A percentile compares a stretch with the other conserved stretches of the same genome.
These are phyloP conservation scores for Rhizoclosmatium sp. DNA, from an alignment of 192 early-diverging fungal genomes.

Conservation along the genomic window DNA sequence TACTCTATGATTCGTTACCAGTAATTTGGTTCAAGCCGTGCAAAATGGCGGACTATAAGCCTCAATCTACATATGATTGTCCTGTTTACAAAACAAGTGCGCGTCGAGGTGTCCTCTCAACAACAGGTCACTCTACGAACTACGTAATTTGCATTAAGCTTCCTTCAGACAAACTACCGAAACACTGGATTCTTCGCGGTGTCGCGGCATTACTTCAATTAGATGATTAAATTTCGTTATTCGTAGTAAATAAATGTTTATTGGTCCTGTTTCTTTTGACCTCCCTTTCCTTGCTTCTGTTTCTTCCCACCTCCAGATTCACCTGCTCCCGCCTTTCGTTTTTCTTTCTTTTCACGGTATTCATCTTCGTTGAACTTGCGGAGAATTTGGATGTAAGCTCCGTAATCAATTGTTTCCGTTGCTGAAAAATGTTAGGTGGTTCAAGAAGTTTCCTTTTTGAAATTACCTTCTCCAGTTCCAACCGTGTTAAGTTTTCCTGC, in stretches of 20 bases:
- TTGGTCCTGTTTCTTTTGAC: background rate
- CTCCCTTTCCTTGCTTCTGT: background rate
- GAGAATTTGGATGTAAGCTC: slow-evolving; percentile 19
- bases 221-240: slow-evolving; percentile 37
- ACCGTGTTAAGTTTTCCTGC: background rate
- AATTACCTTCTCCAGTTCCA: background rate
- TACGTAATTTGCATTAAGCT: slow-evolving; percentile 66
- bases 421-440: background rate
- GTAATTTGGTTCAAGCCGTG: slow-evolving; percentile 75
- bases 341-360: background rate
- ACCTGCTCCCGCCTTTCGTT: background rate
- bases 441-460: too few relatives aligned
- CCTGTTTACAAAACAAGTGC: slow-evolving; percentile 73
- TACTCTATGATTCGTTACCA: slow-evolving; percentile 66
- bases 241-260: background rate
- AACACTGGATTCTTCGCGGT: slow-evolving; percentile 68
- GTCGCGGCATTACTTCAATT: slow-evolving; percentile 64
- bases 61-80: slow-evolving; percentile 56
- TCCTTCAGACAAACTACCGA: slow-evolving; percentile 59
- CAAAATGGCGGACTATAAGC: slow-evolving; percentile 44
- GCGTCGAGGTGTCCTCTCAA: slow-evolving; percentile 64
- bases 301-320: background rate
- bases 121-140: slow-evolving; percentile 73
- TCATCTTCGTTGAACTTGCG: slow-evolving; percentile 35
- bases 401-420: slow-evolving; percentile 8